phyloP scores from a whole-genome alignment of 768 basidiomycete genomes.

The Panellus pusillus region DNA sequence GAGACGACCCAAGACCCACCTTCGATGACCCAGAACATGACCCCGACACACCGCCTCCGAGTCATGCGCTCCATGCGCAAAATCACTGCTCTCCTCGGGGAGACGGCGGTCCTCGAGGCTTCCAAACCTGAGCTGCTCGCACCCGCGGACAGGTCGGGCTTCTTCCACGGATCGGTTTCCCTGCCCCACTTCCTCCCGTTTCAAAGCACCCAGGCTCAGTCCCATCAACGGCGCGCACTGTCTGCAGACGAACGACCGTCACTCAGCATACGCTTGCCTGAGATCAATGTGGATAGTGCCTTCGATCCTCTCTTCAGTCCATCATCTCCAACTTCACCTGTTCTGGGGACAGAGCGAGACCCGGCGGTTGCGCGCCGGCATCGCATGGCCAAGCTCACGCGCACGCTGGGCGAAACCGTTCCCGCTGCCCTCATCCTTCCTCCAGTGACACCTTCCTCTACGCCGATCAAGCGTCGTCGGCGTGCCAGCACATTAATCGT shows the following conservation, averaged over 20 bases:
- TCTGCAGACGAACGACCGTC: slow-evolving; percentile 5
- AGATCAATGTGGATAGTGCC: not conserved
- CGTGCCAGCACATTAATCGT: slow-evolving; percentile 12
- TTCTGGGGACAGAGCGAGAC: not conserved
- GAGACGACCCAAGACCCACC: not conserved
- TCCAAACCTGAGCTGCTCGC: not conserved
- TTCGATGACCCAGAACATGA: slow-evolving; percentile 3
- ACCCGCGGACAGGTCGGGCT: not conserved
- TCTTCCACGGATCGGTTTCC: slow-evolving; percentile 9
- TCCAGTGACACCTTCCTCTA: not conserved
- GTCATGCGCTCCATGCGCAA: slow-evolving; percentile 20
- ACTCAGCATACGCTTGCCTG: slow-evolving; percentile 10
- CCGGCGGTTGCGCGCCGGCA: slow-evolving; percentile 29
- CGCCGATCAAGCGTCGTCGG: slow-evolving; percentile 6
- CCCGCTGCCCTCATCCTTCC: slow-evolving; percentile 40
- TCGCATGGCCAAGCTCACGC: slow-evolving; percentile 44
- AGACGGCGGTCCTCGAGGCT: slow-evolving; percentile 11
- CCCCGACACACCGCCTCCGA: slow-evolving; percentile 7
- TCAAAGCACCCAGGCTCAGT: slow-evolving; percentile 3
- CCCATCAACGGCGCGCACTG: not conserved
- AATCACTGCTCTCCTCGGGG: slow-evolving; percentile 14
- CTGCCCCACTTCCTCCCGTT: slow-evolving; percentile 11
- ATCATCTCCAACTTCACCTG: slow-evolving; percentile 15
- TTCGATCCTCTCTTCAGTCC: slow-evolving; percentile 12
- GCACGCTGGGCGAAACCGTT: slow-evolving; percentile 45